Percentiles rank a stretch among this genome's conserved stretches.
Evolutionary conservation across 2,329 filamentous ascomycete species (phyloP).

Genomic region (Aspergillus sp.): DNA sequence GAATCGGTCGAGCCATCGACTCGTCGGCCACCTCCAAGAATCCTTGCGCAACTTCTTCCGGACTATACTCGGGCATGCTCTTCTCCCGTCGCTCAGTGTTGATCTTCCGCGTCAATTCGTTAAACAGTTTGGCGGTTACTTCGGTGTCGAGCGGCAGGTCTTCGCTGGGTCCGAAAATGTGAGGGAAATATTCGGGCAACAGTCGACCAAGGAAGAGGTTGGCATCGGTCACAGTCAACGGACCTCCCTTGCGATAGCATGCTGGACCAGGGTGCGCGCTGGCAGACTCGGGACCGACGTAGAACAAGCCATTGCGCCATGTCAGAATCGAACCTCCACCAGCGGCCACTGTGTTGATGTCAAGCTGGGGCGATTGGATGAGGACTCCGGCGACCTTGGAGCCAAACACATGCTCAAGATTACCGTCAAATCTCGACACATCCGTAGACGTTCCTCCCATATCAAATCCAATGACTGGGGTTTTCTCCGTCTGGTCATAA

Average conservation of each 20-base stretch:
- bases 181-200: conserved; percentile 84
- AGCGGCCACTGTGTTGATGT: conserved; percentile 90
- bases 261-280: conserved; percentile 84
- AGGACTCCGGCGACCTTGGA: conserved; percentile 85
- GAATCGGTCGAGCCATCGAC: conserved; percentile 60
- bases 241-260: conserved; percentile 84
- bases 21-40: conserved; percentile 88
- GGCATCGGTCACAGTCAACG: conserved; percentile 87
- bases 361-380: conserved; percentile 82
- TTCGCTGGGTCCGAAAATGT: conserved; percentile 83
- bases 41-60: conserved; percentile 52
- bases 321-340: conserved; percentile 65
- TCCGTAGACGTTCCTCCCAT: conserved; percentile 94
- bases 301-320: conserved; percentile 79
- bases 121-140: conserved; percentile 65
- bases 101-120: conserved; percentile 67
- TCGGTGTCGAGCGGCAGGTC: conserved; percentile 68
- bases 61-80: conserved; percentile 55
- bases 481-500: conserved; percentile 74
- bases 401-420: conserved; percentile 88
- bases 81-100: conserved; percentile 54
- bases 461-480: conserved; percentile 86
- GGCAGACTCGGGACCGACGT: conserved; percentile 83
- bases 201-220: conserved; percentile 79
- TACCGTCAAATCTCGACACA: conserved; percentile 73